Percentiles rank a stretch among this genome's conserved stretches.
Evolutionary conservation across 805 yeast genomes (phyloP).

Genomic region (Myxozyma neotropica): DNA sequence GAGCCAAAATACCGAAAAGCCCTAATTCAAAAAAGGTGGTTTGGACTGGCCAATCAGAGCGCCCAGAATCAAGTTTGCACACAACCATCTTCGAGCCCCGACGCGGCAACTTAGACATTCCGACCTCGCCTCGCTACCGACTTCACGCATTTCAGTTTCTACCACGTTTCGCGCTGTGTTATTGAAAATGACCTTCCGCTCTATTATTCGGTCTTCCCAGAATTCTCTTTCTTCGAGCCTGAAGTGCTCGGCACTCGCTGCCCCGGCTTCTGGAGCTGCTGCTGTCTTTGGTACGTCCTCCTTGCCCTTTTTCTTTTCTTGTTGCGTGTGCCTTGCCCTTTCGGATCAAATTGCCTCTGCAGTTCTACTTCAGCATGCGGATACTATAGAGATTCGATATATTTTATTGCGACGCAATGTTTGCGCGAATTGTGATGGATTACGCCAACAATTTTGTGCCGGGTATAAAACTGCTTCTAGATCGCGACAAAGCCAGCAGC

Average conservation of each 20-base stretch:
- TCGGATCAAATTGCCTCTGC: too few species aligned
- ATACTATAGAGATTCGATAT: neutral
- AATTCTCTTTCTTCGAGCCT: slow-evolving; percentile 8
- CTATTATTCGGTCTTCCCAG: slow-evolving; percentile 4
- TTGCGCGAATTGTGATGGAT: too few species aligned
- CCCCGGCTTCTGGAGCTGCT: slow-evolving; percentile 19
- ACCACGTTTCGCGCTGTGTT: neutral
- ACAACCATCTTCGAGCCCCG: slow-evolving; percentile 10
- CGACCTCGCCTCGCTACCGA: neutral
- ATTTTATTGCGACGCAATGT: too few species aligned
- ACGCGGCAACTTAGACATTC: slow-evolving; percentile 6
- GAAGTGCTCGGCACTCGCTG: slow-evolving; percentile 5
- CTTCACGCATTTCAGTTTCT: neutral
- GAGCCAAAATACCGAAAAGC: neutral
- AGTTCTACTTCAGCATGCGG: too few species aligned
- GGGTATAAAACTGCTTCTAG: too few species aligned
- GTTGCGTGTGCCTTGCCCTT: too few species aligned
- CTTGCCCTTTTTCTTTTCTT: neutral
- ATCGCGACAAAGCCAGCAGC: too few species aligned
- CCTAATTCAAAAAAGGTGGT: neutral
- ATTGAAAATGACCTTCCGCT: slow-evolving; percentile 16
- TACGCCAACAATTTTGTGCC: too few species aligned
- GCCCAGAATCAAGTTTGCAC: slow-evolving; percentile 15
- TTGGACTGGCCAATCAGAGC: slow-evolving; percentile 16
- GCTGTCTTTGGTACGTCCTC: slow-evolving; percentile 19